Percentiles rank a stretch among this genome's conserved stretches.
Evolutionary conservation across 305 asterid genomes (phyloP).

Genomic region (Fraxinus nigra): DNA sequence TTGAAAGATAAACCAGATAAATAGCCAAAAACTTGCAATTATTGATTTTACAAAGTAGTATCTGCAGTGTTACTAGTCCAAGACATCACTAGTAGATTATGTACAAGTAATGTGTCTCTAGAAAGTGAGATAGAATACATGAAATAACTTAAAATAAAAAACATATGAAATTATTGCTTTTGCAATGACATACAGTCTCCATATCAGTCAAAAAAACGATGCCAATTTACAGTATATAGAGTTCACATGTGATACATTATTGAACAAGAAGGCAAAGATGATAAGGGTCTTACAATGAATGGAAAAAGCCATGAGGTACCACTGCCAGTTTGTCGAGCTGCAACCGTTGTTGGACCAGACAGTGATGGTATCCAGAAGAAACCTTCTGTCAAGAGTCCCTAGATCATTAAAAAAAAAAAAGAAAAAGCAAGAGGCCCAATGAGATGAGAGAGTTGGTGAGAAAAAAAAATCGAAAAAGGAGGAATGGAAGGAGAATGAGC

Average conservation of each 20-base stretch:
- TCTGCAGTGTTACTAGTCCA: neutral
- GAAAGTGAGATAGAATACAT: constrained; percentile 2
- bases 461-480: neutral
- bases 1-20: constrained; percentile 4
- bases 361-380: constrained; percentile 99
- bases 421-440: constrained; percentile 20
- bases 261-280: constrained; percentile 23
- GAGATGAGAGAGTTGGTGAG: constrained; percentile 1
- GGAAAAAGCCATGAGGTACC: constrained; percentile 98
- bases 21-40: neutral
- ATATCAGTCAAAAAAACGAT: neutral
- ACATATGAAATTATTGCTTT: neutral
- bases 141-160: neutral
- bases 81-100: constrained; percentile 7
- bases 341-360: constrained; percentile 91
- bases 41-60: constrained; percentile 6
- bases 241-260: neutral
- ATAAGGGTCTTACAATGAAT: constrained; percentile 60
- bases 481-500: neutral
- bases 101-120: neutral
- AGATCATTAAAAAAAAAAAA: neutral
- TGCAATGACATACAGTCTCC: neutral
- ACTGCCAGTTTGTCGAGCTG: constrained; percentile 88
- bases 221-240: neutral
- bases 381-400: constrained; percentile 97